A percentile compares a stretch with the other conserved stretches of the same genome.
These are phyloP conservation scores for Diaporthe citriasiana DNA, from an alignment of 2,329 filamentous ascomycete species.

Conservation along the genomic window DNA sequence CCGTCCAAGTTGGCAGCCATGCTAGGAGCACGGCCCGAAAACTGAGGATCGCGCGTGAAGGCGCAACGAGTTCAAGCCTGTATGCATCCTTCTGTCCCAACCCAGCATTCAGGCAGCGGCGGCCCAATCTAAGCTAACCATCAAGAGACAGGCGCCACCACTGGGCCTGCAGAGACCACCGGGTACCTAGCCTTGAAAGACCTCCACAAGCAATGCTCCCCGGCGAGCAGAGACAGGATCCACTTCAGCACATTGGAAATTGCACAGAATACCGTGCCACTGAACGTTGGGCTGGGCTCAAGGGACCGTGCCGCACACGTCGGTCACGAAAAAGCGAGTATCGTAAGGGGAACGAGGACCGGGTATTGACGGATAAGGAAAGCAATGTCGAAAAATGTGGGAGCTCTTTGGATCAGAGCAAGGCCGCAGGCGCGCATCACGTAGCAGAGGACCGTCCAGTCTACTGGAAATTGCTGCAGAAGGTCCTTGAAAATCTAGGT, in stretches of 20 bases:
- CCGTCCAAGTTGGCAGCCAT: not conserved
- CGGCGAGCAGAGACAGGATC: too few relatives aligned
- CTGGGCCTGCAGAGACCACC: not conserved
- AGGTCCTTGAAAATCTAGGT: not conserved
- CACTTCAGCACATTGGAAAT: not conserved
- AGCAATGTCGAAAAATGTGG: not conserved
- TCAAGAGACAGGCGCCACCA: not conserved
- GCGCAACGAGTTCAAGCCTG: not conserved
- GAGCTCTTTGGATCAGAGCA: not conserved
- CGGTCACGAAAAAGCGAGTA: not conserved
- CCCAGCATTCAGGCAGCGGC: not conserved
- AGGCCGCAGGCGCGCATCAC: too few relatives aligned
- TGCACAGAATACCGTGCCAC: not conserved
- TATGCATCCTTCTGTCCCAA: not conserved
- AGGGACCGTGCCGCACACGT: not conserved
- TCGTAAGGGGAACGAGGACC: too few relatives aligned
- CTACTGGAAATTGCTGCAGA: not conserved
- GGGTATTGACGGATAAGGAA: rapidly evolving
- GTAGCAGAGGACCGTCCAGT: not conserved
- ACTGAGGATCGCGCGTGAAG: not conserved
- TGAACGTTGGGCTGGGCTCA: not conserved
- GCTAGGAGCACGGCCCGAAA: not conserved
- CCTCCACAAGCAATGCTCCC: too few relatives aligned
- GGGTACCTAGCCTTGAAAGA: too few relatives aligned
- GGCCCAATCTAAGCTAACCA: not conserved